phyloP scores from a whole-genome alignment of 2,329 filamentous ascomycete genomes.

The Myriosclerotinia curreyana region DNA sequence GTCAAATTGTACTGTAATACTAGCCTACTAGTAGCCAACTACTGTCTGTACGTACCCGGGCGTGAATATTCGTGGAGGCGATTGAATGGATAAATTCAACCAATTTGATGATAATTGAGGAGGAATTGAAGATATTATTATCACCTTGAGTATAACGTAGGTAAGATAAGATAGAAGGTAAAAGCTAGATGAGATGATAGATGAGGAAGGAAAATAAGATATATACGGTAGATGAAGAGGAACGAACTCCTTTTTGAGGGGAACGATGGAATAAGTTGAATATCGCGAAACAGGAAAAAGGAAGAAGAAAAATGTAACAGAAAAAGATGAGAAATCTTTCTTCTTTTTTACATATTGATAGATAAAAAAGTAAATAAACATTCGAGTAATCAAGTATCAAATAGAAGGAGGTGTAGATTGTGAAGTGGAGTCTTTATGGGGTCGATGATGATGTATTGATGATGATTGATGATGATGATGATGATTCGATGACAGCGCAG shows the following conservation, averaged over 20 bases:
- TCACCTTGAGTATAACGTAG: too few species aligned
- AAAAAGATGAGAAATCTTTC: not conserved
- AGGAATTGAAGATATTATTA: too few species aligned
- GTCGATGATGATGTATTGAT: not conserved
- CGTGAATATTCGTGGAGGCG: conserved; percentile 7
- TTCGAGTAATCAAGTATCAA: not conserved
- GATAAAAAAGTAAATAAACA: not conserved
- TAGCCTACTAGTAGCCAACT: not conserved
- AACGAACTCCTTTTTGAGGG: too few species aligned
- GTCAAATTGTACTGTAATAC: not conserved
- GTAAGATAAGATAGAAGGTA: not conserved
- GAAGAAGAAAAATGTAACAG: conserved; percentile 1
- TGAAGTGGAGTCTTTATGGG: conserved; percentile 4
- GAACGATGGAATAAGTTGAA: not conserved
- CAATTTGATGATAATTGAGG: not conserved
- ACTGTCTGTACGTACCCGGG: not conserved
- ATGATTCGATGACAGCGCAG: conserved; percentile 14
- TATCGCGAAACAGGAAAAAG: conserved; percentile 2
- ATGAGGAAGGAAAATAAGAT: not conserved
- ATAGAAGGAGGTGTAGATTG: conserved; percentile 1
- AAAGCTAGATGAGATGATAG: too few species aligned
- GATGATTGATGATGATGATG: conserved; percentile 6
- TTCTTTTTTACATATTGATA: conserved; percentile 13
- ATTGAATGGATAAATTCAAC: conserved; percentile 13
- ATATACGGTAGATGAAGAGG: not conserved